Conservation (phyloP, 331 rosid species). For the Stylosanthes scabra region DNA sequence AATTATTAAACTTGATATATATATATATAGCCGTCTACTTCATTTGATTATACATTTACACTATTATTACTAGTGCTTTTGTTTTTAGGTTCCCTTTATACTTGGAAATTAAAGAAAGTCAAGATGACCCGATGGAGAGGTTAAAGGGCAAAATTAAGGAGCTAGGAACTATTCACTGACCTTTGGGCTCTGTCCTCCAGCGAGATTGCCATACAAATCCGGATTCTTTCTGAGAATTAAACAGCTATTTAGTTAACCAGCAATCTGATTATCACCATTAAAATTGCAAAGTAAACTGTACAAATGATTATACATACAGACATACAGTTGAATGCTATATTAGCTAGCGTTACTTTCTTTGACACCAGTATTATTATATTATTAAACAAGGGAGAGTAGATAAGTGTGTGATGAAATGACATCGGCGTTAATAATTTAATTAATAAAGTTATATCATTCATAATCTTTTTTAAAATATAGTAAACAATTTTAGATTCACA, state of each 20-base stretch:
- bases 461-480: no score
- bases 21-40: not conserved
- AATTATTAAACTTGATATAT: not conserved
- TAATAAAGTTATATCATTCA: no score
- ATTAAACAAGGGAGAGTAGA: not conserved
- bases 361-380: no score
- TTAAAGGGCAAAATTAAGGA: slow-evolving; percentile 11
- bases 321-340: not conserved
- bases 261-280: not conserved
- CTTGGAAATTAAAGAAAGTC: not conserved
- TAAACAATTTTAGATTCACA: no score
- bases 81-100: not conserved
- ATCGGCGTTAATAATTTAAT: no score
- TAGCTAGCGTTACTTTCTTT: not conserved
- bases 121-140: not conserved
- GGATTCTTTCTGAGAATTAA: slow-evolving; percentile 70
- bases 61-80: no score
- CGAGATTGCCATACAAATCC: slow-evolving; percentile 69
- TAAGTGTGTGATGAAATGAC: no score
- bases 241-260: slow-evolving; percentile 15
- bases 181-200: slow-evolving; percentile 93
- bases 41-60: no score
- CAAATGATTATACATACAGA: not conserved
- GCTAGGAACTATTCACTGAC: slow-evolving; percentile 43
- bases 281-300: not conserved